Percentiles rank a stretch among this genome's conserved stretches.
Conservation (phyloP, 2,329 filamentous ascomycete genomes). For the Fusarium lateritium region DNA sequence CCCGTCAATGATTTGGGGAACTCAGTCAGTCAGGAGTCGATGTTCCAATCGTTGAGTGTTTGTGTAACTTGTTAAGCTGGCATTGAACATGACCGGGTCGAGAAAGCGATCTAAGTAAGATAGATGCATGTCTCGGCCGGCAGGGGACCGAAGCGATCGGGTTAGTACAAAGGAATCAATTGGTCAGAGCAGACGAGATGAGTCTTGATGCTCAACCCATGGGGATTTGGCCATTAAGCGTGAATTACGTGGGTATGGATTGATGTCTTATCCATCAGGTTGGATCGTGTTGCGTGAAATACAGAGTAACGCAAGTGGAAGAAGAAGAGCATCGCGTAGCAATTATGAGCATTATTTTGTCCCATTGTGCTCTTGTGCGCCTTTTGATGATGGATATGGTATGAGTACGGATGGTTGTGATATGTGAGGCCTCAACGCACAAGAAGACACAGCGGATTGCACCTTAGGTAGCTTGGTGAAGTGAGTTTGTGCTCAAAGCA, state of each 20-base stretch:
- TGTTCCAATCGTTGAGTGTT: constrained; percentile 7
- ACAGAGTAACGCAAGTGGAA: constrained; percentile 7
- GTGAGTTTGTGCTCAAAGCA: constrained; percentile 21
- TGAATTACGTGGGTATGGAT: background rate
- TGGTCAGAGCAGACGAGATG: constrained; percentile 44
- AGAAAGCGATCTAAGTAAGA: constrained; percentile 13
- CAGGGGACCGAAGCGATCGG: constrained; percentile 39
- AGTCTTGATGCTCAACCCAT: background rate
- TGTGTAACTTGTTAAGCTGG: constrained; percentile 27
- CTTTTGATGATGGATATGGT: constrained; percentile 8
- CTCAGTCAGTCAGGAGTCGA: constrained; percentile 11
- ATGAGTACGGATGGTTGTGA: constrained; percentile 19
- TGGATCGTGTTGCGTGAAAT: background rate
- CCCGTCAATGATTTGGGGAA: constrained; percentile 2
- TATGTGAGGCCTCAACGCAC: constrained; percentile 28
- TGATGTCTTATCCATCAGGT: background rate
- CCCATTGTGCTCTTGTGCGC: constrained; percentile 3
- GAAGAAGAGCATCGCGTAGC: background rate
- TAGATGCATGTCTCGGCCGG: constrained; percentile 45
- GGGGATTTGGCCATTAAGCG: background rate
- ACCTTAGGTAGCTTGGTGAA: constrained; percentile 24
- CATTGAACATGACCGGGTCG: constrained; percentile 21
- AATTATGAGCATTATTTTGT: constrained; percentile 11
- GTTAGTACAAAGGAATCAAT: constrained; percentile 26
- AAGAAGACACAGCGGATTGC: constrained; percentile 1